phyloP scores from a whole-genome alignment of 2,329 filamentous ascomycete genomes.

The Ophiostoma fasciatum region DNA sequence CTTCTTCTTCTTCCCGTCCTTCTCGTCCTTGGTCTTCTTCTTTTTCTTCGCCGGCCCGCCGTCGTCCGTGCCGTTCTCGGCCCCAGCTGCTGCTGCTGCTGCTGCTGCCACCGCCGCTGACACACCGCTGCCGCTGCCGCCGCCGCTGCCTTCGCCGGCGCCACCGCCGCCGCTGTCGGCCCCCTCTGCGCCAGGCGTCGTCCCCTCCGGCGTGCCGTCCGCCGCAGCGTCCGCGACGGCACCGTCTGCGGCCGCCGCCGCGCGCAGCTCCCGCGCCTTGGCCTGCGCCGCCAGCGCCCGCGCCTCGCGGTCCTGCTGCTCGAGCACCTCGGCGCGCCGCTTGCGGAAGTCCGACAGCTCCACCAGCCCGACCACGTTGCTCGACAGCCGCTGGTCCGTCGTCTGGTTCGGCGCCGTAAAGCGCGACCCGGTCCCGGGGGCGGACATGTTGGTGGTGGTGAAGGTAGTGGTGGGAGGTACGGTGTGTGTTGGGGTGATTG shows the following conservation, averaged over 20 bases:
- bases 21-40: slow-evolving; percentile 25
- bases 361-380: slow-evolving; percentile 80
- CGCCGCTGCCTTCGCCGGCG: slow-evolving; percentile 10
- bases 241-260: neutral
- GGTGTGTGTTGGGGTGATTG: too few species aligned
- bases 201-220: slow-evolving; percentile 22
- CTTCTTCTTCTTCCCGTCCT: slow-evolving; percentile 30
- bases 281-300: slow-evolving; percentile 51
- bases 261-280: neutral
- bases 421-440: slow-evolving; percentile 30
- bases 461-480: neutral
- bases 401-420: slow-evolving; percentile 66
- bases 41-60: slow-evolving; percentile 23
- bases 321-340: slow-evolving; percentile 82
- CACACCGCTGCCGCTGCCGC: slow-evolving; percentile 2
- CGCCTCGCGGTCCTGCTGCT: slow-evolving; percentile 73
- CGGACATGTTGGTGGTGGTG: slow-evolving; percentile 26
- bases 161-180: neutral
- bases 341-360: slow-evolving; percentile 91
- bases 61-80: slow-evolving; percentile 19
- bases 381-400: slow-evolving; percentile 69
- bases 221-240: neutral
- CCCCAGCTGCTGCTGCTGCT: slow-evolving; percentile 22
- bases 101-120: too few species aligned
- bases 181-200: too few species aligned